phyloP scores from a whole-genome alignment of 1,139 yeast genomes.

The Yamadazyma aaseri region DNA sequence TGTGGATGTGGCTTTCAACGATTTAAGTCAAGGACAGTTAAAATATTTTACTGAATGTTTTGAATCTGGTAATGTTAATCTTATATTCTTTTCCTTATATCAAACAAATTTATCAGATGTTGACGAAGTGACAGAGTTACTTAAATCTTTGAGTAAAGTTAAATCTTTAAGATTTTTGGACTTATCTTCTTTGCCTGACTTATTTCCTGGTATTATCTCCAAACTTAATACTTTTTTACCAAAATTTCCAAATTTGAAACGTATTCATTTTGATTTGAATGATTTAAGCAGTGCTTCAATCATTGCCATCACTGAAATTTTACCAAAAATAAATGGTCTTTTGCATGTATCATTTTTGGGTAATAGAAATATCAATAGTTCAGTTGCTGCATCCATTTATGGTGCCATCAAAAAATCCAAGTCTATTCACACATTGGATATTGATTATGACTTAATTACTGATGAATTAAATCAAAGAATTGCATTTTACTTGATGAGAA shows the following conservation, averaged over 20 bases:
- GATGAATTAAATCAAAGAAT: conserved; percentile 74
- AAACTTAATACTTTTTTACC: conserved; percentile 65
- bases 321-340: conserved; percentile 66
- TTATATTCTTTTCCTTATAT: conserved; percentile 69
- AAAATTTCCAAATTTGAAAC: conserved; percentile 56
- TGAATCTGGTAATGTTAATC: conserved; percentile 35
- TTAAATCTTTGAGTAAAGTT: conserved; percentile 50
- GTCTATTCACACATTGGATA: conserved; percentile 66
- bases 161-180: conserved; percentile 71
- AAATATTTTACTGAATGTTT: conserved; percentile 48
- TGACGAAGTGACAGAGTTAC: conserved; percentile 52
- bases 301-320: conserved; percentile 64
- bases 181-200: conserved; percentile 65
- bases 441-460: conserved; percentile 67
- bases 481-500: conserved; percentile 78
- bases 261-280: conserved; percentile 79
- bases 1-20: conserved; percentile 82
- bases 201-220: conserved; percentile 72
- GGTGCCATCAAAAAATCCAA: conserved; percentile 66
- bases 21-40: conserved; percentile 55
- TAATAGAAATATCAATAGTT: conserved; percentile 51
- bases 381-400: conserved; percentile 67
- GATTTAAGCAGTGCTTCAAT: conserved; percentile 62
- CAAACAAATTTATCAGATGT: conserved; percentile 59
- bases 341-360: conserved; percentile 78